phyloP scores from a whole-genome alignment of 805 yeast genomes.

The Lipomyces sp. region DNA sequence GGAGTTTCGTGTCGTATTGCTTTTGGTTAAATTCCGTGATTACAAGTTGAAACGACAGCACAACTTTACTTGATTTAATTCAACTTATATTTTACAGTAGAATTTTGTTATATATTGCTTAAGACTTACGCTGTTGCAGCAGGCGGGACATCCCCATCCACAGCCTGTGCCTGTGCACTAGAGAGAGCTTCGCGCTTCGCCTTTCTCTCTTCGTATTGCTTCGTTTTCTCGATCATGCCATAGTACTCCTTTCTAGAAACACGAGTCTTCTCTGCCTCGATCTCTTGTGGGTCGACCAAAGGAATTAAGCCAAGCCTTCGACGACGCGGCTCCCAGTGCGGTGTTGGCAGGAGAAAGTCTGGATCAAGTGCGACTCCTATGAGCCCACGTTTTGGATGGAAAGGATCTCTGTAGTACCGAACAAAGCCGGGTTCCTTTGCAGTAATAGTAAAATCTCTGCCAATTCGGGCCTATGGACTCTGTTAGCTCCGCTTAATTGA shows the following conservation, averaged over 20 bases:
- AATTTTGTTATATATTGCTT: too few species aligned
- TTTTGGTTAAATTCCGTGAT: too few species aligned
- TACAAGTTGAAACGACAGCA: too few species aligned
- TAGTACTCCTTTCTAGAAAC: slow-evolving; percentile 63
- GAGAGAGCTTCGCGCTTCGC: slow-evolving; percentile 8
- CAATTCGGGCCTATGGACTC: slow-evolving; percentile 49
- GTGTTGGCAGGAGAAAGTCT: slow-evolving; percentile 69
- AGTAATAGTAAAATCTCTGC: slow-evolving; percentile 88
- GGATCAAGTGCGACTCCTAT: slow-evolving; percentile 78
- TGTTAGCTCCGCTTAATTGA: too few species aligned
- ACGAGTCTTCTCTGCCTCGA: slow-evolving; percentile 56
- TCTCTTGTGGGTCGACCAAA: slow-evolving; percentile 49
- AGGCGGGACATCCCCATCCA: too few species aligned
- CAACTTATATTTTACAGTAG: too few species aligned
- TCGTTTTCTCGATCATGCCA: slow-evolving; percentile 19
- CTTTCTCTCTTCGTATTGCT: slow-evolving; percentile 8
- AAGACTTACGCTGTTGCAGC: too few species aligned
- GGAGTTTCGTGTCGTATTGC: too few species aligned
- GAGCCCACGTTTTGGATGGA: slow-evolving; percentile 88
- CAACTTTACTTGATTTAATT: too few species aligned
- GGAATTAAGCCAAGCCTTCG: slow-evolving; percentile 77
- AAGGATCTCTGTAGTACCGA: slow-evolving; percentile 87
- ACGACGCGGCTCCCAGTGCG: slow-evolving; percentile 83
- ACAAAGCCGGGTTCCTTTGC: slow-evolving; percentile 93
- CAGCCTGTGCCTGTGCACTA: too few species aligned